These are phyloP conservation scores for Rhizophora apiculata DNA, from an alignment of 345 rosid genomes.

Conservation along the genomic window DNA sequence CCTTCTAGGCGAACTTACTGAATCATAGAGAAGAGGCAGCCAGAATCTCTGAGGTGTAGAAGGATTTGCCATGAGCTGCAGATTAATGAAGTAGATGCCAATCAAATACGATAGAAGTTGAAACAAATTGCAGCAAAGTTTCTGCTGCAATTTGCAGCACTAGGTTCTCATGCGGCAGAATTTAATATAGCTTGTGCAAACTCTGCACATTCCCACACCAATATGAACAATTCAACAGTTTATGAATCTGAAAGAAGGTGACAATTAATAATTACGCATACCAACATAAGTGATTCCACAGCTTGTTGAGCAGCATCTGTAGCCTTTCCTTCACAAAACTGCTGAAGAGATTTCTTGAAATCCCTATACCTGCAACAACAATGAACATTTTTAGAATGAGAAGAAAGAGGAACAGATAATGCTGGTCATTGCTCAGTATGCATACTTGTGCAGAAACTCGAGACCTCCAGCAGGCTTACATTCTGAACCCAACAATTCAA, in stretches of 20 bases:
- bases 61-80: constrained; percentile 90
- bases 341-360: constrained; percentile 77
- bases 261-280: constrained; percentile 25
- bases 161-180: neutral
- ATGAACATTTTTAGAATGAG: neutral
- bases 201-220: neutral
- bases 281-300: constrained; percentile 75
- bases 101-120: neutral
- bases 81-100: constrained; percentile 5
- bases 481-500: constrained; percentile 81
- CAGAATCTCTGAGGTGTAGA: constrained; percentile 90
- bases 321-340: constrained; percentile 52
- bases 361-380: constrained; percentile 69
- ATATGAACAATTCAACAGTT: neutral
- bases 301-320: constrained; percentile 61
- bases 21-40: constrained; percentile 83
- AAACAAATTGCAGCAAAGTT: neutral
- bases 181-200: neutral
- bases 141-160: neutral
- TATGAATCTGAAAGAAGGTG: neutral
- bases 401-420: neutral
- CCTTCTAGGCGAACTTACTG: constrained; percentile 42
- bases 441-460: constrained; percentile 88
- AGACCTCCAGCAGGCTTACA: constrained; percentile 80
- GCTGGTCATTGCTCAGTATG: constrained; percentile 1